Percentiles rank a stretch among this genome's conserved stretches.
phyloP scores from a whole-genome alignment of 2,329 filamentous ascomycete species.

The Niveomyces coronatus region DNA sequence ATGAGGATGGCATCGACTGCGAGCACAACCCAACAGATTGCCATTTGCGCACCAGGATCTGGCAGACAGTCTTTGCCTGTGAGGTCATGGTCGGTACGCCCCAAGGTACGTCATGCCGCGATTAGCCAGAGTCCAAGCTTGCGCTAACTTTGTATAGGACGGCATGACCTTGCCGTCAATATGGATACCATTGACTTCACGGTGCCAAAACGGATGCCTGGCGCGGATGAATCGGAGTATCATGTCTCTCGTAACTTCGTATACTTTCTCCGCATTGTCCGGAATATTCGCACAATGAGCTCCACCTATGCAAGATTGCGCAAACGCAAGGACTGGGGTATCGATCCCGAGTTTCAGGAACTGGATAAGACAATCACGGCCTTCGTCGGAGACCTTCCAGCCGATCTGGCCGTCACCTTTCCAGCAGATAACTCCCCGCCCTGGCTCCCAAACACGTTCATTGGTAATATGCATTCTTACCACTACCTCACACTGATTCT shows the following conservation, averaged over 20 bases:
- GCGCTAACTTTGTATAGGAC: conserved; percentile 39
- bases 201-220: conserved; percentile 51
- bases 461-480: conserved; percentile 84
- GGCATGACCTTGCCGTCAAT: conserved; percentile 67
- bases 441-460: conserved; percentile 76
- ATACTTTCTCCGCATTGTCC: conserved; percentile 67
- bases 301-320: conserved; percentile 63
- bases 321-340: conserved; percentile 74
- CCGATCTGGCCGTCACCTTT: conserved; percentile 68
- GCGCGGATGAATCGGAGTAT: conserved; percentile 64
- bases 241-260: conserved; percentile 74
- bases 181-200: conserved; percentile 67
- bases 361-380: conserved; percentile 67
- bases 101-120: conserved; percentile 51
- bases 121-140: background rate
- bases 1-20: conserved; percentile 62
- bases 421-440: conserved; percentile 69
- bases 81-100: conserved; percentile 91
- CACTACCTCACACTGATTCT: conserved; percentile 79
- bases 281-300: conserved; percentile 69
- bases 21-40: conserved; percentile 64
- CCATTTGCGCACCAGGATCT: conserved; percentile 72
- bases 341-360: conserved; percentile 72
- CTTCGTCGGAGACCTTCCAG: conserved; percentile 68
- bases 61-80: conserved; percentile 78